Conservation (phyloP, 1,284 basidiomycete species). For the Cutaneotrichosporon curvatum region DNA sequence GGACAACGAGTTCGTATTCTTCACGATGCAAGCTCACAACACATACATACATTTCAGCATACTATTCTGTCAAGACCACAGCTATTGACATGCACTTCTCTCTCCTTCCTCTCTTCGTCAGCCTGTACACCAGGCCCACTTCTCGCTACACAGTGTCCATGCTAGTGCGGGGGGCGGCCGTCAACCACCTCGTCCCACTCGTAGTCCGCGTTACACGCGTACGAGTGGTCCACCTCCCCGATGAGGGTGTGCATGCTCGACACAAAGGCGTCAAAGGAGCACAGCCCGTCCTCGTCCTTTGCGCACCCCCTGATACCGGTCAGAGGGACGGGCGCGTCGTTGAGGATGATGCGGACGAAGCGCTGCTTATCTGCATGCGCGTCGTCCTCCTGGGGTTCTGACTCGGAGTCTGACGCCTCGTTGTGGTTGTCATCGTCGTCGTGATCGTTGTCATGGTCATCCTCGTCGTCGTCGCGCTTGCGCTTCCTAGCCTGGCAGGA, state of each 20-base stretch:
- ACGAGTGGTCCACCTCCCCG: conserved; percentile 1
- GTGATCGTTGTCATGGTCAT: not conserved
- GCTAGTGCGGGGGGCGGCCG: not conserved
- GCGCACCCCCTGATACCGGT: conserved; percentile 47
- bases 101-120: too few relatives aligned
- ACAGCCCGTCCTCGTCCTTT: conserved; percentile 52
- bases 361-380: conserved; percentile 26
- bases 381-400: conserved; percentile 1
- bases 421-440: not conserved
- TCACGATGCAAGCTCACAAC: too few relatives aligned
- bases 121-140: too few relatives aligned
- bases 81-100: too few relatives aligned
- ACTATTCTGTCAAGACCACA: too few relatives aligned
- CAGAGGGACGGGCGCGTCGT: conserved; percentile 59
- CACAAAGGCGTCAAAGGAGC: conserved; percentile 54
- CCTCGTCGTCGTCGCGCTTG: conserved; percentile 2
- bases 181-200: conserved; percentile 3
- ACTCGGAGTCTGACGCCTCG: not conserved
- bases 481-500: conserved; percentile 40
- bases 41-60: too few relatives aligned
- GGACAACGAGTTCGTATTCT: too few relatives aligned
- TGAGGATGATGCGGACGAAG: conserved; percentile 51
- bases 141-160: not conserved
- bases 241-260: conserved; percentile 50
- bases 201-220: conserved; percentile 1